phyloP scores from a whole-genome alignment of 148 eudicot species.

The Selenicereus undatus region DNA sequence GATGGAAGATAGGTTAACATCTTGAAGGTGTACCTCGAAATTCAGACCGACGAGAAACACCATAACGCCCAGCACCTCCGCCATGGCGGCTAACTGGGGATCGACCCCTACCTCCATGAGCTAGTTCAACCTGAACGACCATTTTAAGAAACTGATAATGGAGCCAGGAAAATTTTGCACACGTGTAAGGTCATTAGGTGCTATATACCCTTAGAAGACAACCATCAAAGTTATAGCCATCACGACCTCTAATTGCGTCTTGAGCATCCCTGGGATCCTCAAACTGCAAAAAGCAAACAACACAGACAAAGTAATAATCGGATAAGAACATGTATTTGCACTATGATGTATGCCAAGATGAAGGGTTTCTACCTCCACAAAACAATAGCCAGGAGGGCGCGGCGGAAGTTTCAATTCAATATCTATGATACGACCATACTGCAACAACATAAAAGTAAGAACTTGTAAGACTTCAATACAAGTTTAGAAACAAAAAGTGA shows the following conservation, averaged over 20 bases:
- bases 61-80: slow-evolving; percentile 26
- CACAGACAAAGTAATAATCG: background rate
- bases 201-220: slow-evolving; percentile 31
- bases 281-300: slow-evolving; percentile 22
- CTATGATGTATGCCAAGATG: background rate
- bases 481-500: background rate
- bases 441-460: slow-evolving; percentile 3
- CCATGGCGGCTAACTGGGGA: slow-evolving; percentile 27
- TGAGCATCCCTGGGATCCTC: slow-evolving; percentile 37
- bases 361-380: slow-evolving; percentile 28
- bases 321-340: background rate
- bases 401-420: slow-evolving; percentile 38
- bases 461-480: background rate
- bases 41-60: slow-evolving; percentile 34
- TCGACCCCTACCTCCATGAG: slow-evolving; percentile 37
- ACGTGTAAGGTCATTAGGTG: background rate
- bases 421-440: slow-evolving; percentile 36
- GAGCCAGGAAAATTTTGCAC: background rate
- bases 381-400: slow-evolving; percentile 36
- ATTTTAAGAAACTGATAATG: slow-evolving; percentile 1
- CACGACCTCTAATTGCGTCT: slow-evolving; percentile 38
- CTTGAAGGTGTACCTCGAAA: slow-evolving; percentile 26
- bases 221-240: slow-evolving; percentile 41
- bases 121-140: slow-evolving; percentile 33
- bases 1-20: background rate